These are phyloP conservation scores for Ceratocystis smalleyi DNA, from an alignment of 2,329 filamentous ascomycete species.

Conservation along the genomic window DNA sequence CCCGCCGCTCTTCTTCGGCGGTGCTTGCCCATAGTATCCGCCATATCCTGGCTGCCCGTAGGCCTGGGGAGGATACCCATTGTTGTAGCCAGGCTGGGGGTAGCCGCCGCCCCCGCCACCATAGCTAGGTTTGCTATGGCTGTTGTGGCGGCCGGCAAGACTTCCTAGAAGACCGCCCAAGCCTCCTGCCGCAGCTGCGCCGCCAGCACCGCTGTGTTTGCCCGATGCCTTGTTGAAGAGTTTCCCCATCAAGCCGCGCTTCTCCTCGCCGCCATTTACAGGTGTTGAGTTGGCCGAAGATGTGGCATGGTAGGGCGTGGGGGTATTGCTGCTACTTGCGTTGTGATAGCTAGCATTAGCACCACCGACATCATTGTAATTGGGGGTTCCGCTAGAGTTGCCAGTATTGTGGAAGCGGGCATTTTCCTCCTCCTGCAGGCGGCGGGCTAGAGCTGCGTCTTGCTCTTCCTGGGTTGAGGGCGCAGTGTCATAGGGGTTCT, in stretches of 20 bases:
- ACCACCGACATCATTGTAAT: constrained; percentile 2
- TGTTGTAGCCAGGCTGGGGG: constrained; percentile 22
- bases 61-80: constrained; percentile 17
- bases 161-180: constrained; percentile 12
- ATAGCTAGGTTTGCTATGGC: constrained; percentile 11
- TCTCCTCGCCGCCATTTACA: constrained; percentile 22
- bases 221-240: constrained; percentile 32
- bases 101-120: constrained; percentile 24
- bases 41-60: constrained; percentile 25
- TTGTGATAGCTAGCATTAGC: constrained; percentile 4
- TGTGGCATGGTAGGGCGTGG: constrained; percentile 8
- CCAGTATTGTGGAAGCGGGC: constrained; percentile 33
- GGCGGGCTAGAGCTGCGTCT: constrained; percentile 59
- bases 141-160: constrained; percentile 4
- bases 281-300: not conserved
- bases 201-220: constrained; percentile 25
- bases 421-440: constrained; percentile 73
- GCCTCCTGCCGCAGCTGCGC: constrained; percentile 19
- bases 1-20: constrained; percentile 32
- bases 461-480: constrained; percentile 40
- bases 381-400: constrained; percentile 12
- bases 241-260: constrained; percentile 38
- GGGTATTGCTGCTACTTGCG: constrained; percentile 16
- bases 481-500: constrained; percentile 48
- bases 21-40: constrained; percentile 25